Evolutionary conservation across 2,329 filamentous ascomycete genomes (phyloP), one percentile per base, ranked within the genome.

Genomic region (Metarhizium guizhouense): DNA sequence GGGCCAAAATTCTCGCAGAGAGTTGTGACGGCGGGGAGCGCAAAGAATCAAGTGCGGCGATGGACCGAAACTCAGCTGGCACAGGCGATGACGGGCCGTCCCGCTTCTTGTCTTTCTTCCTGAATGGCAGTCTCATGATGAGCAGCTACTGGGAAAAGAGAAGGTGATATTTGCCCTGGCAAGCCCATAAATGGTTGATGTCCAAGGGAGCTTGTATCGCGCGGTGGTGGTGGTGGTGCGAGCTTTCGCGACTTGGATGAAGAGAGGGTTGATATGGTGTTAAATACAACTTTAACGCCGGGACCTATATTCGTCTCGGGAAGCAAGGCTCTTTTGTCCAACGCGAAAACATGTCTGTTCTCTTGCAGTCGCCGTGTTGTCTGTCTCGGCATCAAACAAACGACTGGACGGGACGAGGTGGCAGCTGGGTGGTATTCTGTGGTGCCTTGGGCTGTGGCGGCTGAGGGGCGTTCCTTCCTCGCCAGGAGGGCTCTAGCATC

Each of bases 1-100:
- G 70, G 45, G 74, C 72, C 51, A 84, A 75, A 42, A 72, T 59
- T 14, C 64, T 64, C 14, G 75, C 71, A 6, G 78, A 80, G 32
- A 65, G 62, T 29, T 62, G 61, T 5, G 72, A 76, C 8, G 75
- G 73, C 55, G 69, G 69, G 57, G 68, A 70, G 29, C 63, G 61
- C 53, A 61, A 64, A 18, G 63, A 57, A 32, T 62, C 61, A 47
- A 63, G 58, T 32, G 36, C 51, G 45, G 59, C 62, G 16, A 58
- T 56, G 51, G 67, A 60, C n/a, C 64, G 67, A 50, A 67, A 61
- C 45, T 70, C 66, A 25, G 63, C 57, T 13, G 69, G 67, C 49
- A 69, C 54, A 20, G 54, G 49, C n/a, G 56, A 48, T 13, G 60
- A 52, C 43, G 54, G 56, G 38, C 64, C 62, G 52, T 61, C 61